These are phyloP conservation scores for Tuber calosporum DNA, from an alignment of 495 filamentous ascomycete genomes.

Conservation along the genomic window DNA sequence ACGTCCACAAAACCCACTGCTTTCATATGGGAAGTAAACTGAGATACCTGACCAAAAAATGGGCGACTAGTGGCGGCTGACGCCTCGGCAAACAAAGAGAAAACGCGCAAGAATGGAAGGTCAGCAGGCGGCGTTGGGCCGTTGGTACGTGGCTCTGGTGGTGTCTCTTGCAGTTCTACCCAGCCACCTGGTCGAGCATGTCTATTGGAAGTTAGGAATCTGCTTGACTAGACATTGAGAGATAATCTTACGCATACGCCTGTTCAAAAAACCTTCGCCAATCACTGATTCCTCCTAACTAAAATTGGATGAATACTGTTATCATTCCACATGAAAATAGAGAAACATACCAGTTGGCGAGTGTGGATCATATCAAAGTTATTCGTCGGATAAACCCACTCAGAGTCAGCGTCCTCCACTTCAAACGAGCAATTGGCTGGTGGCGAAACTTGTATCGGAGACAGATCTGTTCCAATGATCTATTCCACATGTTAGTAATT, in stretches of 20 bases:
- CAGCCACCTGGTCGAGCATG: constrained; percentile 34
- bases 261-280: constrained; percentile 34
- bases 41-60: constrained; percentile 16
- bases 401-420: constrained; percentile 37
- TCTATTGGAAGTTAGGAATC: constrained; percentile 18
- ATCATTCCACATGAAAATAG: background rate
- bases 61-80: constrained; percentile 17
- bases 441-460: constrained; percentile 37
- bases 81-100: constrained; percentile 21
- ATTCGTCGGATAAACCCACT: constrained; percentile 40
- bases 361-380: constrained; percentile 38
- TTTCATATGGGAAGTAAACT: constrained; percentile 30
- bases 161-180: constrained; percentile 38
- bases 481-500: constrained; percentile 18
- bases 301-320: background rate
- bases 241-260: constrained; percentile 24
- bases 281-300: constrained; percentile 34
- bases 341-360: constrained; percentile 25
- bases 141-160: constrained; percentile 21
- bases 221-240: background rate
- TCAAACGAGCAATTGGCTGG: constrained; percentile 38
- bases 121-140: constrained; percentile 20
- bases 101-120: constrained; percentile 24
- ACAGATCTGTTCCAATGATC: constrained; percentile 40
- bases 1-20: constrained; percentile 36